Percentiles rank a stretch among this genome's conserved stretches.
phyloP scores from a whole-genome alignment of 108 stramenopile genomes.

The Cyclotella cryptica region DNA sequence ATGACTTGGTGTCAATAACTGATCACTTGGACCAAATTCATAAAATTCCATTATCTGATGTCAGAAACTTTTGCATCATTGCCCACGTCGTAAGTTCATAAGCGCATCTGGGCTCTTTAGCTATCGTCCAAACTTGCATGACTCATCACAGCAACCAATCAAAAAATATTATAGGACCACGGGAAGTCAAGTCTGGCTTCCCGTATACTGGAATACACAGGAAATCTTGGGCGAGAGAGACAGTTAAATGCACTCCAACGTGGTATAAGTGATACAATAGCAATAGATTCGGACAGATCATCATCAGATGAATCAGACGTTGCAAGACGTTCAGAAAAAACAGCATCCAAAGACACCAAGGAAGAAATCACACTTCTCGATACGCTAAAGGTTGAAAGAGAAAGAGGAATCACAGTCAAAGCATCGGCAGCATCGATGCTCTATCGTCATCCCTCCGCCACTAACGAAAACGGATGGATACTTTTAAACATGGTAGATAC shows the following conservation, averaged over 20 bases:
- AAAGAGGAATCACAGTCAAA: conserved; percentile 98
- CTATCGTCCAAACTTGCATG: not conserved
- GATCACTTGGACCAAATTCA: conserved; percentile 65
- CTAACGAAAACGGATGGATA: conserved; percentile 68
- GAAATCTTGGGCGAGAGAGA: conserved; percentile 74
- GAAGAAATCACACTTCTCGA: conserved; percentile 95
- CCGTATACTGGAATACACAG: conserved; percentile 86
- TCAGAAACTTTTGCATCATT: conserved; percentile 87
- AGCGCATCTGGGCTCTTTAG: not conserved
- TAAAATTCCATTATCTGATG: conserved; percentile 79
- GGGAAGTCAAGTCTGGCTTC: conserved; percentile 91
- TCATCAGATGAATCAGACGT: conserved; percentile 7
- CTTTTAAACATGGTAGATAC: conserved; percentile 96
- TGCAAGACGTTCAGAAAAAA: not conserved
- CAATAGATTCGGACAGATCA: not conserved
- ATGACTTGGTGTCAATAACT: conserved; percentile 60
- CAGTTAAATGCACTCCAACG: conserved; percentile 64
- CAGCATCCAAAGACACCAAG: conserved; percentile 44
- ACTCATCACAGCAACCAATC: not conserved
- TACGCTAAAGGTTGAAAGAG: conserved; percentile 93
- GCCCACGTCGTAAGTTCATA: conserved; percentile 68
- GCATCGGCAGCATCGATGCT: conserved; percentile 97
- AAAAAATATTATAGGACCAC: conserved; percentile 68
- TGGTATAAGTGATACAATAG: not conserved
- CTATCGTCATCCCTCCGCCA: conserved; percentile 82